Percentiles rank a stretch among this genome's conserved stretches.
These are phyloP conservation scores for Pseudotsuga menziesii DNA, from an alignment of 75 land plant species.

Conservation along the genomic window DNA sequence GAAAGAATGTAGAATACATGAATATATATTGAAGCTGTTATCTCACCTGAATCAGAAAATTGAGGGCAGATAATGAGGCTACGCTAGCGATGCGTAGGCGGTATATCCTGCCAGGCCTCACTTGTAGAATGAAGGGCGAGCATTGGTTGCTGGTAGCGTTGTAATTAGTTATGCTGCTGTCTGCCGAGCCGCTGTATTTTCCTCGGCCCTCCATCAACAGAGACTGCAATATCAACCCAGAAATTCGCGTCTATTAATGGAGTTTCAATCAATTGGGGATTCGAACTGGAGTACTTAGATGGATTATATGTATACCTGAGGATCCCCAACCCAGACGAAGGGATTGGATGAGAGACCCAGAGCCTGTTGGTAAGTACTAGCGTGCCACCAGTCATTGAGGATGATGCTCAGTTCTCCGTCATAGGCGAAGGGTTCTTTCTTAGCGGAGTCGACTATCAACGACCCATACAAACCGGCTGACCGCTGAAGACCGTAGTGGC, in stretches of 20 bases:
- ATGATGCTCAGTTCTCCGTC: constrained; percentile 63
- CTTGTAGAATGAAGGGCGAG: constrained; percentile 42
- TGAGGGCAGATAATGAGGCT: constrained; percentile 61
- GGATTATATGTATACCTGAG: constrained; percentile 36
- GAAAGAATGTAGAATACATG: background rate
- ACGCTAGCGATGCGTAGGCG: constrained; percentile 70
- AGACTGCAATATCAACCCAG: constrained; percentile 26
- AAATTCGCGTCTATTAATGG: too few species aligned
- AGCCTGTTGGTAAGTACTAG: constrained; percentile 57
- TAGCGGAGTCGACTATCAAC: constrained; percentile 35
- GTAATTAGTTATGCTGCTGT: constrained; percentile 15
- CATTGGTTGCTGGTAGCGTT: constrained; percentile 35
- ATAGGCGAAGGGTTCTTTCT: constrained; percentile 58
- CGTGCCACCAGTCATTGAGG: constrained; percentile 82
- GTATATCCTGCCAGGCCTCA: constrained; percentile 61
- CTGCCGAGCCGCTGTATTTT: constrained; percentile 61
- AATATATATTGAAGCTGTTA: too few species aligned
- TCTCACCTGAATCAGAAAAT: constrained; percentile 47
- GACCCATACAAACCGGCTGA: constrained; percentile 69
- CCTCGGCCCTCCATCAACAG: constrained; percentile 79
- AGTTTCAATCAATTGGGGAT: too few species aligned
- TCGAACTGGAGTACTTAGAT: too few species aligned
- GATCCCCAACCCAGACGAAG: constrained; percentile 70
- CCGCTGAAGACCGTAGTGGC: constrained; percentile 79
- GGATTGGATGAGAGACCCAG: constrained; percentile 39